A percentile compares a stretch with the other conserved stretches of the same genome.
phyloP scores from a whole-genome alignment of 495 filamentous ascomycete species.

The Penicillium coprophilum region DNA sequence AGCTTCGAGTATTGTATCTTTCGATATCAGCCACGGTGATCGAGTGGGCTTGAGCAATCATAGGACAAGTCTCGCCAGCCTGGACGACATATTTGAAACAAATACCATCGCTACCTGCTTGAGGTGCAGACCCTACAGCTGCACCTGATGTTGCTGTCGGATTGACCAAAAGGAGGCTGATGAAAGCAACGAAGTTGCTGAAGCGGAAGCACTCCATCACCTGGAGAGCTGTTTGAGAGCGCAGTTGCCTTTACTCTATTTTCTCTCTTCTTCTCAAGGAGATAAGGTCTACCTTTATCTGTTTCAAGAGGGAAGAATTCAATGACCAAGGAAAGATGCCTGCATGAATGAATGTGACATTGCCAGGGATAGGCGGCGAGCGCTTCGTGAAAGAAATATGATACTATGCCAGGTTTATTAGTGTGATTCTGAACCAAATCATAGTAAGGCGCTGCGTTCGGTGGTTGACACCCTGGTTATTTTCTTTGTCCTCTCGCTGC shows the following conservation, averaged over 20 bases:
- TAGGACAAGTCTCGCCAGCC: not conserved
- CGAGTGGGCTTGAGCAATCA: not conserved
- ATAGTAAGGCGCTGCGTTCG: not conserved
- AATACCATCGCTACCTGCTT: not conserved
- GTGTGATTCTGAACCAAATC: not conserved
- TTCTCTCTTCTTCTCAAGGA: not conserved
- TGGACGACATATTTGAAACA: slow-evolving; percentile 1
- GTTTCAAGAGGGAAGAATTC: not conserved
- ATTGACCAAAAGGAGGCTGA: not conserved
- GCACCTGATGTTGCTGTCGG: not conserved
- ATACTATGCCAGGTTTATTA: not conserved
- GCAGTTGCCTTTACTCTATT: not conserved
- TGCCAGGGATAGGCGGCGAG: not conserved
- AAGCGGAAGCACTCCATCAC: not conserved
- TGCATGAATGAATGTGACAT: not conserved
- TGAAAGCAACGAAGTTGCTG: not conserved
- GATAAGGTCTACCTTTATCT: not conserved
- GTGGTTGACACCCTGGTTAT: not conserved
- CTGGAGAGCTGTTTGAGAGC: not conserved
- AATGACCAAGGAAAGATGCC: not conserved
- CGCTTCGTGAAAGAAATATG: not conserved
- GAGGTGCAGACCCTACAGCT: not conserved
- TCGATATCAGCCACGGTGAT: slow-evolving; percentile 1
- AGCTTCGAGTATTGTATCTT: not conserved
- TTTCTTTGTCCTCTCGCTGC: not conserved